Conservation (phyloP, 1,284 basidiomycete species). For the Pseudozyma flocculosa region DNA sequence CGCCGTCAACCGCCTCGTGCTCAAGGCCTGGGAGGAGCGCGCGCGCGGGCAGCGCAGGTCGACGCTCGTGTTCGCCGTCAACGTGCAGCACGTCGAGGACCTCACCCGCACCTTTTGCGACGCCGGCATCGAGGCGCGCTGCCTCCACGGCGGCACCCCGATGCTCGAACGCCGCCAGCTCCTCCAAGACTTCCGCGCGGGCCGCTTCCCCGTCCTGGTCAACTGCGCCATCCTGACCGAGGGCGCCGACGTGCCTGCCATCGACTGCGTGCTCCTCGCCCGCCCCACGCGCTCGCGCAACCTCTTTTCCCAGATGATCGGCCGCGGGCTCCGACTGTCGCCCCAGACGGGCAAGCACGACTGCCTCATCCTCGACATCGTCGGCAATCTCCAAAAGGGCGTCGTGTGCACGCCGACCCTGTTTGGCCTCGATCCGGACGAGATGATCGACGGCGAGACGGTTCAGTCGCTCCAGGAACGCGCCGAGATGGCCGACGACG, state of each 20-base stretch:
- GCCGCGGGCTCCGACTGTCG: conserved; percentile 83
- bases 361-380: conserved; percentile 88
- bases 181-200: conserved; percentile 70
- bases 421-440: conserved; percentile 78
- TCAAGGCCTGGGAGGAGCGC: conserved; percentile 50
- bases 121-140: conserved; percentile 82
- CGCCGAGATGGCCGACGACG: neutral
- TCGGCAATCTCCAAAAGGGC: conserved; percentile 74
- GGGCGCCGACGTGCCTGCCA: conserved; percentile 59
- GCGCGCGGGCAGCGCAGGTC: conserved; percentile 65
- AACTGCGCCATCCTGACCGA: conserved; percentile 81
- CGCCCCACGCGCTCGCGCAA: conserved; percentile 79
- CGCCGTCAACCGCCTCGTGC: conserved; percentile 46
- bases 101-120: conserved; percentile 73
- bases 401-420: conserved; percentile 79
- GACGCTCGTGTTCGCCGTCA: conserved; percentile 87
- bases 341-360: conserved; percentile 78
- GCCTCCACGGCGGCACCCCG: conserved; percentile 71
- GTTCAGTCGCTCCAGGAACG: conserved; percentile 18
- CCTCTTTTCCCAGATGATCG: conserved; percentile 93
- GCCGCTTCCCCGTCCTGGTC: conserved; percentile 79
- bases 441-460: conserved; percentile 63
- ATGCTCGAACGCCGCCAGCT: conserved; percentile 68
- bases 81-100: conserved; percentile 76
- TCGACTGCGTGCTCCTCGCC: conserved; percentile 83